phyloP scores from a whole-genome alignment of 495 filamentous ascomycete species.

The Neurospora sp. region DNA sequence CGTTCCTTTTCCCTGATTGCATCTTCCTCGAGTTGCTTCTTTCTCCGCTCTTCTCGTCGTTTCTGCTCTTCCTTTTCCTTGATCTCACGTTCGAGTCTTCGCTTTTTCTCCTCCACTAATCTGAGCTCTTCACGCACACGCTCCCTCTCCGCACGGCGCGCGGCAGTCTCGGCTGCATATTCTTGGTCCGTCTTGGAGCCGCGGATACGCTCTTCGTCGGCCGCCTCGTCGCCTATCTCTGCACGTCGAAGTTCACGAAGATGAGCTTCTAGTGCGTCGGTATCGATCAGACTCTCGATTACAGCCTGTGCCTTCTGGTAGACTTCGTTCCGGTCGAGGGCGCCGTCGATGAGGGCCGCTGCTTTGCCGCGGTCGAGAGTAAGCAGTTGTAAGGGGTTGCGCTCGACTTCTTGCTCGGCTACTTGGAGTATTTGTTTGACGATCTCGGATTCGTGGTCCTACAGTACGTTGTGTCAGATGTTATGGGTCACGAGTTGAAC shows the following conservation, averaged over 20 bases:
- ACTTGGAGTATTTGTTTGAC: conserved; percentile 57
- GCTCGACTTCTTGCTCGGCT: conserved; percentile 72
- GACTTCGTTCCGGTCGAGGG: conserved; percentile 69
- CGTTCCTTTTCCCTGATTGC: conserved; percentile 49
- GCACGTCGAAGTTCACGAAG: conserved; percentile 58
- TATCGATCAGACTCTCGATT: conserved; percentile 58
- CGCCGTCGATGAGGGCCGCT: conserved; percentile 75
- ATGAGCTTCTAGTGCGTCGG: conserved; percentile 53
- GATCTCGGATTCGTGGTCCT: conserved; percentile 62
- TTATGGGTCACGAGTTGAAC: conserved; percentile 1
- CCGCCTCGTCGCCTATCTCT: conserved; percentile 67
- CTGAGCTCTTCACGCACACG: conserved; percentile 54
- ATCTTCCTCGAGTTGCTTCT: conserved; percentile 45
- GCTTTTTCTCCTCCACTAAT: conserved; percentile 58
- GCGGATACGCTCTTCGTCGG: conserved; percentile 53
- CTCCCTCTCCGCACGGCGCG: conserved; percentile 54
- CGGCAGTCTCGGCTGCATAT: conserved; percentile 63
- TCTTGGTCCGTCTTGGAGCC: conserved; percentile 78
- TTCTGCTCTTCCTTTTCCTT: conserved; percentile 47
- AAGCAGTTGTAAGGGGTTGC: conserved; percentile 59
- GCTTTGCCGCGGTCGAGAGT: conserved; percentile 72
- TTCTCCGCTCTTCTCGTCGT: conserved; percentile 48
- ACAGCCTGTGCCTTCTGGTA: conserved; percentile 64
- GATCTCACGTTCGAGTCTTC: conserved; percentile 52
- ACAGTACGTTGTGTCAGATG: not conserved